These are phyloP conservation scores for Arachnopeziza araneosa DNA, from an alignment of 2,329 filamentous ascomycete genomes.

Conservation along the genomic window DNA sequence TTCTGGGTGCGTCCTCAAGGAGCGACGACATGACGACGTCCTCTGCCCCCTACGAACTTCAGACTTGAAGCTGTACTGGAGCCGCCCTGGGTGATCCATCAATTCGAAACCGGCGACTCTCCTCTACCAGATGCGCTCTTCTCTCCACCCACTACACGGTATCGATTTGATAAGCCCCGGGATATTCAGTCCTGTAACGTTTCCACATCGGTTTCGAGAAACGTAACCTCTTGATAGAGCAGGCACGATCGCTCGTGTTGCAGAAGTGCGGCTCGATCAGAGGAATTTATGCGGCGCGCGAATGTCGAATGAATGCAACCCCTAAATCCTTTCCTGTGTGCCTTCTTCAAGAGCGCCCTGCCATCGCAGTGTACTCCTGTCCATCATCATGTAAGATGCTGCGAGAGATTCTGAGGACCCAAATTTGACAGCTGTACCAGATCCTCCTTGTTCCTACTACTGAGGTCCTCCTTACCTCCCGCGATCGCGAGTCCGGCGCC, in stretches of 20 bases:
- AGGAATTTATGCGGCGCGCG: constrained; percentile 11
- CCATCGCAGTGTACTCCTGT: constrained; percentile 85
- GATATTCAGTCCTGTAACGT: neutral
- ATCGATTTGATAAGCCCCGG: neutral
- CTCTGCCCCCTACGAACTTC: neutral
- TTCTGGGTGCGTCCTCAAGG: neutral
- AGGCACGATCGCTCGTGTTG: neutral
- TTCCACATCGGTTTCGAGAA: neutral
- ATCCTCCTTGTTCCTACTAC: constrained; percentile 91
- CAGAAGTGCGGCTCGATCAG: neutral
- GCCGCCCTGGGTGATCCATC: neutral
- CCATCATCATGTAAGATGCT: constrained; percentile 67
- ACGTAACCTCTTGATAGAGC: neutral
- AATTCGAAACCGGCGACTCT: neutral
- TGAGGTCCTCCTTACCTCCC: constrained; percentile 80
- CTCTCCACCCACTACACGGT: neutral
- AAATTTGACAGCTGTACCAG: constrained; percentile 30
- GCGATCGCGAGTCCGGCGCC: constrained; percentile 79
- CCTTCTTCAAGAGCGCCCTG: constrained; percentile 96
- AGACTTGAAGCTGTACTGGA: neutral
- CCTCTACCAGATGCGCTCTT: neutral
- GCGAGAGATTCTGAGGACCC: neutral
- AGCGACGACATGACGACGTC: neutral
- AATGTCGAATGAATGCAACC: constrained; percentile 77
- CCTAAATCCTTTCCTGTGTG: constrained; percentile 96